Evolutionary conservation across 2,329 filamentous ascomycete genomes (phyloP), one percentile per base, ranked within the genome.

Genomic region (Sporothrix schenckii): DNA sequence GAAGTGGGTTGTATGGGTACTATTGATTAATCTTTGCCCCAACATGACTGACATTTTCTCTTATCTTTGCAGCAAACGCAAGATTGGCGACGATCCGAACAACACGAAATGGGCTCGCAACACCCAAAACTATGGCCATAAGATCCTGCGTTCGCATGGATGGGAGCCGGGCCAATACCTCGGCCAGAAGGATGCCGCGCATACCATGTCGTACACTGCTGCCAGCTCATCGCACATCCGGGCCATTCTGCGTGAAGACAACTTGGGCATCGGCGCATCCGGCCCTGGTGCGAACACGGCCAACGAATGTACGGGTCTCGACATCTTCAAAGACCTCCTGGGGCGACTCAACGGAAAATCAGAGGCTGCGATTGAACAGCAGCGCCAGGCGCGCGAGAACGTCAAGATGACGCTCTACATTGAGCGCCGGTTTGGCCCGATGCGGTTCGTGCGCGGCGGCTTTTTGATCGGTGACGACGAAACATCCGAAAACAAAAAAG

Each of bases 71-170:
- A 30, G 79, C 73, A 80, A 78, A 75, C 85, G 85, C 63, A 97
- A 94, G 82, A 89, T 98, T 77, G 91, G 91, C 74, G 86, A 91
- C 78, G 95, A 99, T 81, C 95, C 95, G 9, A 97, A 98, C 82
- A 99, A 98, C 80, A 97, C 92, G 63, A 89, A 88, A 85, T 99
- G 95, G 95, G 89, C 91, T 70, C 89, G 90, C 76, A 91, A 94
- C 78, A 92, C 91, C 74, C 87, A 86, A 70, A 90, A 89, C 69
- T 98, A 95, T 79, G 95, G 95, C 75, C 94, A 97, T 79, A 92
- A 89, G 77, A 94, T 98, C 75, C 89, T 99, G 77, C 88, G 90
- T 66, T 85, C 91, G 19, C 93, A 97, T 77, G 95, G 95, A 74
- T 99, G 95, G 95, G 87, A 90, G 72, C 93, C 94, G 0, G 95